A percentile compares a stretch with the other conserved stretches of the same genome.
phyloP scores from a whole-genome alignment of 495 filamentous ascomycete genomes.

The Aspergillus funiculosus region DNA sequence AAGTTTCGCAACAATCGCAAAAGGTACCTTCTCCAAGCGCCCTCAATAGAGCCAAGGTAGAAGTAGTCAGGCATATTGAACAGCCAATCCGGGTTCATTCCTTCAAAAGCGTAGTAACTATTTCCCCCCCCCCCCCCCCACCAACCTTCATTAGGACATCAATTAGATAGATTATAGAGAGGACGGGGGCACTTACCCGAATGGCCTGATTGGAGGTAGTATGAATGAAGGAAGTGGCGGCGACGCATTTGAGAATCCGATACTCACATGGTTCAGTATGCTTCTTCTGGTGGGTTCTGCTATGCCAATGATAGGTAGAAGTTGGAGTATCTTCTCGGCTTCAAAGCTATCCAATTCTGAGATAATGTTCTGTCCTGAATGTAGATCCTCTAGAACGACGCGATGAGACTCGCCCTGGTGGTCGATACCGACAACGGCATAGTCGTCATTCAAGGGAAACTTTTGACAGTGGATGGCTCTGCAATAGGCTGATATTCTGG shows the following conservation, averaged over 20 bases:
- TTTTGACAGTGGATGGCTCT: slow-evolving; percentile 4
- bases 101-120: not conserved
- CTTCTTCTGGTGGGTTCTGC: slow-evolving; percentile 6
- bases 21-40: slow-evolving; percentile 15
- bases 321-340: not conserved
- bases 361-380: not conserved
- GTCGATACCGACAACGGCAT: slow-evolving; percentile 10
- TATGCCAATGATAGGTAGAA: slow-evolving; percentile 16
- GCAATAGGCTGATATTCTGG: slow-evolving; percentile 12
- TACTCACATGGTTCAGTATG: slow-evolving; percentile 3
- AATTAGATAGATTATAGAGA: not conserved
- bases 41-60: slow-evolving; percentile 11
- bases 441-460: slow-evolving; percentile 16
- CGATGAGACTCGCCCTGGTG: not conserved
- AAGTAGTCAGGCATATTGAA: slow-evolving; percentile 8
- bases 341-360: not conserved
- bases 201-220: not conserved
- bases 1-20: not conserved
- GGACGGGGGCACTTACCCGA: slow-evolving; percentile 1
- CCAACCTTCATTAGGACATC: too few species aligned
- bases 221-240: not conserved
- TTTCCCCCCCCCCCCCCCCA: too few species aligned
- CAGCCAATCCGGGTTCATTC: not conserved
- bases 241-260: not conserved
- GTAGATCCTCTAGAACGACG: slow-evolving; percentile 10